phyloP scores from a whole-genome alignment of 805 yeast genomes.

The Candida sphagnicola region DNA sequence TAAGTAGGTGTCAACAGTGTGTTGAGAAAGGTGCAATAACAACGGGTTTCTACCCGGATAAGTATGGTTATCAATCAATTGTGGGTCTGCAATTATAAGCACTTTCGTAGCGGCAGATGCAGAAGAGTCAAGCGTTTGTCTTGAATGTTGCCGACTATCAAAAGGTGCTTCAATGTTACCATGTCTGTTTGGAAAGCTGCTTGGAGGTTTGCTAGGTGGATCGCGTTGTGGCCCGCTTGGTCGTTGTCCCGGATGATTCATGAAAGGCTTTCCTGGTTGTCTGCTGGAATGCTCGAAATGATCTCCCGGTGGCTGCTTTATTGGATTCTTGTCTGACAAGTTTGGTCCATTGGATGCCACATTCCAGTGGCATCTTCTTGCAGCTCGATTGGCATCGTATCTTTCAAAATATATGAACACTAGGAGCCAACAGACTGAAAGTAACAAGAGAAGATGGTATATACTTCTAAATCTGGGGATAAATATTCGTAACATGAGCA shows the following conservation, averaged over 20 bases:
- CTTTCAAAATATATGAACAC: slow-evolving; percentile 32
- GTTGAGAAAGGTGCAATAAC: slow-evolving; percentile 31
- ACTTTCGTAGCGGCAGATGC: slow-evolving; percentile 29
- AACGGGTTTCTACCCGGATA: slow-evolving; percentile 35
- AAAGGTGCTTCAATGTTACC: not conserved
- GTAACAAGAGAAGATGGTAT: slow-evolving; percentile 21
- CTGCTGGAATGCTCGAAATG: too few relatives aligned
- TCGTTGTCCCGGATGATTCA: too few relatives aligned
- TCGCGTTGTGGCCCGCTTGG: too few relatives aligned
- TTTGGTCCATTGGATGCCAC: slow-evolving; percentile 6
- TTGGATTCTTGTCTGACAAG: too few relatives aligned
- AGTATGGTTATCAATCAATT: slow-evolving; percentile 41
- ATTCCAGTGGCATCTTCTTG: slow-evolving; percentile 30
- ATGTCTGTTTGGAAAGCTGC: not conserved
- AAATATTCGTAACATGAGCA: slow-evolving; percentile 4
- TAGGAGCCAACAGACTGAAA: slow-evolving; percentile 24
- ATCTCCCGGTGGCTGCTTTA: too few relatives aligned
- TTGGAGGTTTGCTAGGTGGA: not conserved
- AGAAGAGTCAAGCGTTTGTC: not conserved
- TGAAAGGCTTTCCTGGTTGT: too few relatives aligned
- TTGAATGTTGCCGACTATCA: not conserved
- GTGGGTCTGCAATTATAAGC: slow-evolving; percentile 41
- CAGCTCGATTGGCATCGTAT: slow-evolving; percentile 21
- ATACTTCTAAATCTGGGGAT: slow-evolving; percentile 23
- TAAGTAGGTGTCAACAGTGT: slow-evolving; percentile 38